phyloP scores from a whole-genome alignment of 768 basidiomycete species.

The Leucogyrophana mollusca region DNA sequence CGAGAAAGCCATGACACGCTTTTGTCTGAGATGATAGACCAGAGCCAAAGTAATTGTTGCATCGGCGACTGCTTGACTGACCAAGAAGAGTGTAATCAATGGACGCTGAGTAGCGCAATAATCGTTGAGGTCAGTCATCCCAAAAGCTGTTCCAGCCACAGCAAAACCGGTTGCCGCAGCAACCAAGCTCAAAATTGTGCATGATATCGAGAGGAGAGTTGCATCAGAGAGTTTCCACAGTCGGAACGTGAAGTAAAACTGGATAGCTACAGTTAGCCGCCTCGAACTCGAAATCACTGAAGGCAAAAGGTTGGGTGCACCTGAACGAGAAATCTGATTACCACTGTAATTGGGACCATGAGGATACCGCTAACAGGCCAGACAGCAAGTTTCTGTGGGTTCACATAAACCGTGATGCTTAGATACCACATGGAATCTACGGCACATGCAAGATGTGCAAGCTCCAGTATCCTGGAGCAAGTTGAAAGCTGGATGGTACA shows the following conservation, averaged over 20 bases:
- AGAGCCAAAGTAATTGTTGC: neutral
- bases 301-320: neutral
- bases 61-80: neutral
- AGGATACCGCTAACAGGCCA: neutral
- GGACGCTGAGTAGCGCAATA: neutral
- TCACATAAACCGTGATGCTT: neutral
- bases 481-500: too few species aligned
- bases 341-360: neutral
- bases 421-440: too few species aligned
- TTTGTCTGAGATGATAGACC: neutral
- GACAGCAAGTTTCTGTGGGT: neutral
- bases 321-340: too few species aligned
- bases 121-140: neutral
- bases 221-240: constrained; percentile 1
- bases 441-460: too few species aligned
- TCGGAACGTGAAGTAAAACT: constrained; percentile 4
- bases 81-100: neutral
- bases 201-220: neutral
- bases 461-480: too few species aligned
- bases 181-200: neutral
- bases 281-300: neutral
- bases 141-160: neutral
- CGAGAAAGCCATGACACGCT: neutral
- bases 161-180: neutral
- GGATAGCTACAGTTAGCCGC: neutral